These are phyloP conservation scores for Podaxis carcinomalis DNA, from an alignment of 768 basidiomycete species.

Conservation along the genomic window DNA sequence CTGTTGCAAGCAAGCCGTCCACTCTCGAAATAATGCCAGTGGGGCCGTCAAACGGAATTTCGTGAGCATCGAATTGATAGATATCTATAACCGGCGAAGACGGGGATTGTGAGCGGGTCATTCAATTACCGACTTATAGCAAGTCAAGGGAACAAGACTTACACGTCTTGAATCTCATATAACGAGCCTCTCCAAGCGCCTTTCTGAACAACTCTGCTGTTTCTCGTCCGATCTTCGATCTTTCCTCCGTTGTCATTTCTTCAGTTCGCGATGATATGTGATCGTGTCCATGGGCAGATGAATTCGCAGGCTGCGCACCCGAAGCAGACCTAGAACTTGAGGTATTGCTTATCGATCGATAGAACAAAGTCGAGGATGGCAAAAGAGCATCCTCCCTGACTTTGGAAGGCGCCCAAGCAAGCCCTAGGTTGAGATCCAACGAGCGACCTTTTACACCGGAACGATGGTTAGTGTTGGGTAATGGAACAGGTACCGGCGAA, in stretches of 20 bases:
- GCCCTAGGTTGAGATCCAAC: constrained; percentile 63
- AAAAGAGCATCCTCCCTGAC: constrained; percentile 65
- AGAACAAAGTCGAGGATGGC: constrained; percentile 38
- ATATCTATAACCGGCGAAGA: constrained; percentile 44
- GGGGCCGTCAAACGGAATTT: constrained; percentile 73
- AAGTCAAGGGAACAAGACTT: constrained; percentile 23
- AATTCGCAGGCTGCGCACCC: constrained; percentile 19
- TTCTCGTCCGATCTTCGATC: constrained; percentile 37
- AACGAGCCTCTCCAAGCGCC: constrained; percentile 42
- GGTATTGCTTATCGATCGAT: constrained; percentile 27
- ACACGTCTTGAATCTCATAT: constrained; percentile 62
- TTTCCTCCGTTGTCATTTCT: constrained; percentile 20
- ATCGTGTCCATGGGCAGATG: constrained; percentile 18
- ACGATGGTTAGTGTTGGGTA: constrained; percentile 31
- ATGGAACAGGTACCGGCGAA: constrained; percentile 26
- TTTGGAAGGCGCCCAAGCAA: constrained; percentile 69
- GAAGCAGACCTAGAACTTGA: constrained; percentile 24
- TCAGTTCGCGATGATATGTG: constrained; percentile 14
- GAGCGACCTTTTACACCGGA: constrained; percentile 62
- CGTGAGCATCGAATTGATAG: constrained; percentile 67
- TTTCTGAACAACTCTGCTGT: constrained; percentile 45
- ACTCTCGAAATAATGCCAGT: constrained; percentile 64
- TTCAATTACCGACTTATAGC: background rate
- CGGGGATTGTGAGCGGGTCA: background rate
- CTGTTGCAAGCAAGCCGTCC: constrained; percentile 50